Evolutionary conservation across 306 rosid genomes (phyloP).

Genomic region (Prinsepia uniflora): DNA sequence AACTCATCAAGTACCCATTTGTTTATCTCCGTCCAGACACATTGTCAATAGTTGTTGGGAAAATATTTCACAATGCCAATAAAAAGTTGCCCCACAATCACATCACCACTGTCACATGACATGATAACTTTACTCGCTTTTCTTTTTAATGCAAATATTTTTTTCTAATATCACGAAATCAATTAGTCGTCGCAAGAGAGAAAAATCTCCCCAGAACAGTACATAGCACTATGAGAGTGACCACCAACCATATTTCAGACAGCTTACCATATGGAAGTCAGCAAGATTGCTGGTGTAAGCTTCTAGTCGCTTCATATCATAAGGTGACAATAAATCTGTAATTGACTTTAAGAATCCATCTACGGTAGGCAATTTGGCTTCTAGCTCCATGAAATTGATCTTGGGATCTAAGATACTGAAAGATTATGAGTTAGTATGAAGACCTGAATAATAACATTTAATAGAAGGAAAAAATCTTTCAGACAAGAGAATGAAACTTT

Average conservation of each 20-base stretch:
- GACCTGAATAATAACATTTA: slow-evolving; percentile 24
- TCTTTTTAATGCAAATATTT: not conserved
- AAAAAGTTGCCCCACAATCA: not conserved
- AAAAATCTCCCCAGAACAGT: not conserved
- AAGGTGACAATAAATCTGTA: slow-evolving; percentile 55
- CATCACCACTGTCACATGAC: not conserved
- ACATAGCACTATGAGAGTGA: not conserved
- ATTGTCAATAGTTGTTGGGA: not conserved
- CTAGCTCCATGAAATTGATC: slow-evolving; percentile 59
- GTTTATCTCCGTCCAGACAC: not conserved
- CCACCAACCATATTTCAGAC: not conserved
- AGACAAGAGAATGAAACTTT: not conserved
- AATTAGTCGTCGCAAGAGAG: not conserved
- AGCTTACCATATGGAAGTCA: slow-evolving; percentile 85
- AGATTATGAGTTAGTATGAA: slow-evolving; percentile 26
- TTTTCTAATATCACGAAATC: not conserved
- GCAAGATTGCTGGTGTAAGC: slow-evolving; percentile 77
- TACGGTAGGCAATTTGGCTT: slow-evolving; percentile 25
- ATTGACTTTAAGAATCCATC: slow-evolving; percentile 50
- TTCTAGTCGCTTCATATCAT: slow-evolving; percentile 91
- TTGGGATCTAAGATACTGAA: slow-evolving; percentile 87
- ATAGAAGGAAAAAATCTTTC: not conserved
- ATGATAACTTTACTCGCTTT: not conserved
- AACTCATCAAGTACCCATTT: too few species aligned
- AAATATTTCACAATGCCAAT: not conserved